Evolutionary conservation across 441 rosid genomes (phyloP).

Genomic region (Adansonia madagascariensis): DNA sequence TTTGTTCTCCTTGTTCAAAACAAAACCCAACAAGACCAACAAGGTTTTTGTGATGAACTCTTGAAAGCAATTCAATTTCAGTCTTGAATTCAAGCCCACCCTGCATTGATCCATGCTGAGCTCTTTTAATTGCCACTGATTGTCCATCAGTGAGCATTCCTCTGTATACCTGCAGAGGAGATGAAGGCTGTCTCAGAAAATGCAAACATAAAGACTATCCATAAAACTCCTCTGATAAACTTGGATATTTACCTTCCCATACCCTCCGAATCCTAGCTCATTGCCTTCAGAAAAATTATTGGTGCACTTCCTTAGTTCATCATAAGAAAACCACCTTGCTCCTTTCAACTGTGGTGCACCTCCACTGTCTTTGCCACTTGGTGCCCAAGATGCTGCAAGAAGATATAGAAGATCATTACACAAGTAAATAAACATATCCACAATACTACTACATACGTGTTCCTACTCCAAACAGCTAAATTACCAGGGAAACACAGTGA

Average conservation of each 20-base stretch:
- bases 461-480: background rate
- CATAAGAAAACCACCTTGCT: slow-evolving; percentile 92
- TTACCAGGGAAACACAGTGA: background rate
- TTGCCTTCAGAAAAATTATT: slow-evolving; percentile 67
- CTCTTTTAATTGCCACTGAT: slow-evolving; percentile 85
- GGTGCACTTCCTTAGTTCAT: slow-evolving; percentile 85
- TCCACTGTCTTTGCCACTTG: slow-evolving; percentile 86
- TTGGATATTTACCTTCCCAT: slow-evolving; percentile 65
- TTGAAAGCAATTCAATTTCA: slow-evolving; percentile 92
- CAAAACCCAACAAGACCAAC: slow-evolving; percentile 93
- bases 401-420: slow-evolving; percentile 18
- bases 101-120: slow-evolving; percentile 92
- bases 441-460: background rate
- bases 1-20: slow-evolving; percentile 94
- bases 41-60: slow-evolving; percentile 97
- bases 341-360: slow-evolving; percentile 94
- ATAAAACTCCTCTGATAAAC: background rate
- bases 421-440: background rate
- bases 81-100: slow-evolving; percentile 96
- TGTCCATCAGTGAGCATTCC: slow-evolving; percentile 84
- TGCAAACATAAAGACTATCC: background rate
- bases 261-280: slow-evolving; percentile 95
- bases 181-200: slow-evolving; percentile 5
- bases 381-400: slow-evolving; percentile 81
- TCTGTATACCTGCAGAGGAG: slow-evolving; percentile 67